Base-by-base conservation (phyloP, 257 asterid genomes). In the Salvia hispanica region DNA sequence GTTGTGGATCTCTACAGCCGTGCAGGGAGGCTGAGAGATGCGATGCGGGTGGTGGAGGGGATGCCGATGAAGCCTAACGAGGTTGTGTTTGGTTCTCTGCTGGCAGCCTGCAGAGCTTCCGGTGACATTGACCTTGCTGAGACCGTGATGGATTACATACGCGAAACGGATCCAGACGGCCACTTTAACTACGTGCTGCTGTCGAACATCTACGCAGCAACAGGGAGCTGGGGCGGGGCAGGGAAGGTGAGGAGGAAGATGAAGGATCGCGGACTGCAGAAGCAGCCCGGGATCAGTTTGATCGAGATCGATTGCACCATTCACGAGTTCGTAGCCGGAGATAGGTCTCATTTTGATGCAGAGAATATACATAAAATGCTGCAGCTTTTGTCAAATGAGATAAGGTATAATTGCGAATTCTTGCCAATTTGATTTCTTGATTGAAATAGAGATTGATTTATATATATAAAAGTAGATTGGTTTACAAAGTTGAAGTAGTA, bases 1-100 rank as follows among this genome's bases (percentile, higher is more conserved):
- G 2, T 83, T 7, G 96, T 88, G 1, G 95, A 91, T 56, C 88
- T 91, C 9, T 83, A 82, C 50, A 82, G 93, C 47, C 92, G 93
- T 18, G 78, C 96, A 0, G 95, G 97, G 73, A 83, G 86, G 74
- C 39, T 91, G 74, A 80, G 76, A 70, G 91, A 88, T 34, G 95
- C 97, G 2, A 21, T 86, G 51, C 31, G 16, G 34, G 80, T 91
- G 59, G 69, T 86, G 5, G 72, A 72, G 67, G 67, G 58, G 10
- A 91, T 86, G 96, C 91, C 93, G 0, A 43, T 88, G 87, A 86
- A 72, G 76, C 89, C 96, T 28, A 88, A 88, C 45, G 92, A 80
- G 72, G 85, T 88, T 0, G 74, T 86, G 47, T 16, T 88, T 12
- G 88, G 97, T n/a, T 91, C 97, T 37, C 67, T 88, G 10, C 56